Percentiles rank a stretch among this genome's conserved stretches.
Conservation (phyloP, 352 stramenopile species). For the Poterioochromonas sp. region DNA sequence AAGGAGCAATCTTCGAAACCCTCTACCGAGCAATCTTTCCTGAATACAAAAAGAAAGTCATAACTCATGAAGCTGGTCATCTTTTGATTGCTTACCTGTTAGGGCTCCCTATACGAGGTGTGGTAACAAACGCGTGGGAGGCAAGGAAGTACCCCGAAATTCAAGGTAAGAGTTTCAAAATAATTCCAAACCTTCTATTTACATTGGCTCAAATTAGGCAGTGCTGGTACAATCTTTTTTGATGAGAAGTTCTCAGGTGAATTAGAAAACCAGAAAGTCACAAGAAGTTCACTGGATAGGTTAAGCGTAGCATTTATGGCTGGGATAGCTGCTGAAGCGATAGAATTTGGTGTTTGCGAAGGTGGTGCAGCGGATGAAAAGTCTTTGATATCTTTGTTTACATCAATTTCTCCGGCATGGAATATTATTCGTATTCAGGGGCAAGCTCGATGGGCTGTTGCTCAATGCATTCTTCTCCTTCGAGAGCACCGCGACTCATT, state of each 20-base stretch:
- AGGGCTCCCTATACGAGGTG: slow-evolving; percentile 63
- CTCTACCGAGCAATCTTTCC: slow-evolving; percentile 46
- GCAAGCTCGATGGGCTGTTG: slow-evolving; percentile 57
- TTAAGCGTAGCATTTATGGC: slow-evolving; percentile 69
- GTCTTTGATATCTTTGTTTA: slow-evolving; percentile 53
- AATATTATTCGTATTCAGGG: slow-evolving; percentile 43
- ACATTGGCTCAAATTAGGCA: slow-evolving; percentile 32
- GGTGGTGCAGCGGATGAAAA: slow-evolving; percentile 59
- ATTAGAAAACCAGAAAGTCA: slow-evolving; percentile 48
- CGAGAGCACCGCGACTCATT: slow-evolving; percentile 55
- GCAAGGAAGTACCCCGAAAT: not conserved
- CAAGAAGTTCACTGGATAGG: slow-evolving; percentile 54
- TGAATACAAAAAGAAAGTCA: slow-evolving; percentile 50
- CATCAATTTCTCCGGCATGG: slow-evolving; percentile 44
- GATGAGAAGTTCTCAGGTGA: slow-evolving; percentile 55
- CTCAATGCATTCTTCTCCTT: slow-evolving; percentile 55
- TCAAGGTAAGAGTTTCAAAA: no score
- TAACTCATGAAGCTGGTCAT: slow-evolving; percentile 58
- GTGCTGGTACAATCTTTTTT: slow-evolving; percentile 61
- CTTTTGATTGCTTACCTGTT: slow-evolving; percentile 64
- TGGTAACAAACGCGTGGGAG: not conserved
- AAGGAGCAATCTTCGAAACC: slow-evolving; percentile 54
- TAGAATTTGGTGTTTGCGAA: slow-evolving; percentile 56
- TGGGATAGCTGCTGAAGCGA: slow-evolving; percentile 63
- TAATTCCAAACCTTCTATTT: not conserved